These are phyloP conservation scores for Aspergillus tamarii DNA, from an alignment of 2,329 filamentous ascomycete genomes.

Conservation along the genomic window DNA sequence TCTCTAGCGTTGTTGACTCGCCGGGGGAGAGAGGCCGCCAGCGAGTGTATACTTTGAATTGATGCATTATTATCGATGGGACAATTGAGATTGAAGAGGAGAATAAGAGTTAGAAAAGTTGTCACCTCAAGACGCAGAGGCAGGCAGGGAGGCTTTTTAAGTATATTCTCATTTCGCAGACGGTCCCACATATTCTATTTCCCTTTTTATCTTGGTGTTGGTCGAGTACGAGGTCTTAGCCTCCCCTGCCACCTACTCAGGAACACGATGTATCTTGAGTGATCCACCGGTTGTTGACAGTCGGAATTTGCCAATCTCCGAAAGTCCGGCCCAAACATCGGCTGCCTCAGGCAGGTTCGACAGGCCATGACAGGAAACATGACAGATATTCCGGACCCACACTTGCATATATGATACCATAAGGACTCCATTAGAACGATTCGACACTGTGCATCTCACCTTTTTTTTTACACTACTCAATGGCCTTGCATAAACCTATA, in stretches of 20 bases:
- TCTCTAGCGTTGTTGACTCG: background rate
- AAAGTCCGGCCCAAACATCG: background rate
- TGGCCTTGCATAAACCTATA: no score
- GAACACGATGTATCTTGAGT: background rate
- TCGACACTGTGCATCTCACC: no score
- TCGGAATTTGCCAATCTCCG: background rate
- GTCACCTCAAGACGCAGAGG: background rate
- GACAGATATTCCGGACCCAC: no score
- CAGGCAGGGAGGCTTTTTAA: background rate
- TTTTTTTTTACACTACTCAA: no score
- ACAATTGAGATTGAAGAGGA: background rate
- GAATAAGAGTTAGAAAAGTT: background rate
- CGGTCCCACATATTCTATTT: no score
- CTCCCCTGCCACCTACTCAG: background rate
- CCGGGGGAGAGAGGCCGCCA: background rate
- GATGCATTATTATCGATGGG: background rate
- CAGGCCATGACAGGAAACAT: no score
- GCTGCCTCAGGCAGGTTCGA: no score
- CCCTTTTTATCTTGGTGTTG: background rate
- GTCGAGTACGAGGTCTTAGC: background rate
- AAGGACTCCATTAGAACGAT: no score
- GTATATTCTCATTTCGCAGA: background rate
- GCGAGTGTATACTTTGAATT: constrained; percentile 1
- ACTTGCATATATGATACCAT: no score
- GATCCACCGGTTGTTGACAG: background rate